phyloP scores from a whole-genome alignment of 352 stramenopile genomes.

The Phytopythium boreale region DNA sequence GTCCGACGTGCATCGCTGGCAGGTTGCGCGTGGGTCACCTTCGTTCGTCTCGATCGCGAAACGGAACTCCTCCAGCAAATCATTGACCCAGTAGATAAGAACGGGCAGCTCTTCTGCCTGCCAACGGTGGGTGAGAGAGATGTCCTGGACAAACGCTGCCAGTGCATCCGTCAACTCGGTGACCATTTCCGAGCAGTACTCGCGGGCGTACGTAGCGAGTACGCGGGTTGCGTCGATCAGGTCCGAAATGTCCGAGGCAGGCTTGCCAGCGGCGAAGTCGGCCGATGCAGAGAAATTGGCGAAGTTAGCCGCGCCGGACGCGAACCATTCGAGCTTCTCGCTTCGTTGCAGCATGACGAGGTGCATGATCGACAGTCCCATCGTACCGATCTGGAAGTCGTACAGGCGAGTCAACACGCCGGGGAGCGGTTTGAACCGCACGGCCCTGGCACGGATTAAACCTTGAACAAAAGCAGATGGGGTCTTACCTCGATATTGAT shows the following conservation, averaged over 20 bases:
- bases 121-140: too few relatives aligned
- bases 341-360: neutral
- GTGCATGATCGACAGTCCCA: slow-evolving; percentile 10
- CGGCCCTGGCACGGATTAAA: slow-evolving; percentile 6
- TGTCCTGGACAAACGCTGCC: too few relatives aligned
- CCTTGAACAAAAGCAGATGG: slow-evolving; percentile 8
- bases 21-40: too few relatives aligned
- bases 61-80: too few relatives aligned
- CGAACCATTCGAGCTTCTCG: slow-evolving; percentile 7
- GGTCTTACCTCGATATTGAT: slow-evolving; percentile 6
- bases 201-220: neutral
- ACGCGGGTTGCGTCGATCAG: slow-evolving; percentile 2
- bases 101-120: too few relatives aligned
- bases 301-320: neutral
- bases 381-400: slow-evolving; percentile 10
- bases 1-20: too few relatives aligned
- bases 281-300: slow-evolving; percentile 9
- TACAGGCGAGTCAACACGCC: slow-evolving; percentile 9
- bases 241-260: neutral
- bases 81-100: too few relatives aligned
- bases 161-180: too few relatives aligned
- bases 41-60: too few relatives aligned
- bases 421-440: slow-evolving; percentile 10
- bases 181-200: neutral
- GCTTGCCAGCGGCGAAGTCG: neutral